Conservation (phyloP, 208 protist genomes). For the Strigomonas galati region DNA sequence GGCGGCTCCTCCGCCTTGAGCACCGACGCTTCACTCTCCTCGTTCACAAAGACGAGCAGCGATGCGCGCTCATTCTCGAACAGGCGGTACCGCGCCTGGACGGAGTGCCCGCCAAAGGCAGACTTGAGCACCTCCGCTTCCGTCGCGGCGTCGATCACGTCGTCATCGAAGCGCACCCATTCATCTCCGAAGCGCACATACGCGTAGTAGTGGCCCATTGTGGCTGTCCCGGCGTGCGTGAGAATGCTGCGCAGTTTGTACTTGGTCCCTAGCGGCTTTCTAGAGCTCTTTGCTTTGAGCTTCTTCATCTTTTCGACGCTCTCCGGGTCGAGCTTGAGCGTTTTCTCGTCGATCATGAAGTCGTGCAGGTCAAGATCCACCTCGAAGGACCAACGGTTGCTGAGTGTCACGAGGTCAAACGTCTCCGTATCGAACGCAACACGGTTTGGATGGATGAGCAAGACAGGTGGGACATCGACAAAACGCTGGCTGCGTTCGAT, state of each 20-base stretch:
- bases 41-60: slow-evolving; percentile 73
- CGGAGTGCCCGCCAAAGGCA: slow-evolving; percentile 52
- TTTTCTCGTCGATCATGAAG: slow-evolving; percentile 39
- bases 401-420: slow-evolving; percentile 73
- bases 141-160: slow-evolving; percentile 44
- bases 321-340: slow-evolving; percentile 51
- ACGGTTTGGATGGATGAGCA: slow-evolving; percentile 89
- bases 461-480: slow-evolving; percentile 74
- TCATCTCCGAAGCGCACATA: slow-evolving; percentile 59
- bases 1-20: slow-evolving; percentile 28
- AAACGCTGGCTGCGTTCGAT: slow-evolving; percentile 78
- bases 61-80: slow-evolving; percentile 69
- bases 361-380: slow-evolving; percentile 43
- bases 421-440: slow-evolving; percentile 82
- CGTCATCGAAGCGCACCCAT: slow-evolving; percentile 83
- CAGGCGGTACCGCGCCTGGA: slow-evolving; percentile 30
- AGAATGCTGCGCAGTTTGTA: slow-evolving; percentile 85
- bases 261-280: slow-evolving; percentile 11
- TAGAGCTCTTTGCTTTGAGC: background rate
- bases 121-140: slow-evolving; percentile 42
- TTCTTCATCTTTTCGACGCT: slow-evolving; percentile 36
- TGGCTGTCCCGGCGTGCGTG: slow-evolving; percentile 74
- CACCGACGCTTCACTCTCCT: slow-evolving; percentile 21
- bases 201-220: slow-evolving; percentile 88
- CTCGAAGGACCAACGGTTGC: slow-evolving; percentile 76